A percentile compares a stretch with the other conserved stretches of the same genome.
phyloP scores from a whole-genome alignment of 2,329 filamentous ascomycete species.

The Nemania diffusa region DNA sequence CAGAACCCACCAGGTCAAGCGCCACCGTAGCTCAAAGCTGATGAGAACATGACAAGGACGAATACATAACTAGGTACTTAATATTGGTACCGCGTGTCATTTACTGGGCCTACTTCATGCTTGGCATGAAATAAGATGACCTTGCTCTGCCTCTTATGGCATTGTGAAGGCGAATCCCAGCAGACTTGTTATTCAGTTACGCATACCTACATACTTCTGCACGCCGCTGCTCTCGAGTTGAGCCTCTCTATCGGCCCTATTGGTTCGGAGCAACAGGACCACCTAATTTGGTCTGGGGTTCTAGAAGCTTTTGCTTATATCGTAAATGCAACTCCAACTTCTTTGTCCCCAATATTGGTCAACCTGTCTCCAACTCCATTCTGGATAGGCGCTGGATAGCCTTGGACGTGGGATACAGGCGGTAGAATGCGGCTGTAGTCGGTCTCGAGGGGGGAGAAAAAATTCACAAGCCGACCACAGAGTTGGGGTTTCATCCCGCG shows the following conservation, averaged over 20 bases:
- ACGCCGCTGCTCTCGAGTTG: conserved; percentile 18
- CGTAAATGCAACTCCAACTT: conserved; percentile 26
- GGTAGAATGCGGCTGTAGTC: conserved; percentile 3
- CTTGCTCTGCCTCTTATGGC: neutral
- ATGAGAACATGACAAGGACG: neutral
- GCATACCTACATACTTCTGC: neutral
- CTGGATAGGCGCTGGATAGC: too few species aligned
- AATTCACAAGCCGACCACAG: conserved; percentile 6
- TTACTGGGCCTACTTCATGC: neutral
- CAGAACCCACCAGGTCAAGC: neutral
- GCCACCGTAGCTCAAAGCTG: conserved; percentile 8
- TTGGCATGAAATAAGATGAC: neutral
- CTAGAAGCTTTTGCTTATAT: conserved; percentile 29
- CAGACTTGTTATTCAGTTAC: neutral
- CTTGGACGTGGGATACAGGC: conserved; percentile 4
- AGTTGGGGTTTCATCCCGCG: conserved; percentile 27
- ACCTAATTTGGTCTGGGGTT: conserved; percentile 19
- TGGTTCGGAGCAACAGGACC: conserved; percentile 7
- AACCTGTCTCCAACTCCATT: conserved; percentile 25
- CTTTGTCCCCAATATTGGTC: conserved; percentile 23
- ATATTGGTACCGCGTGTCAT: neutral
- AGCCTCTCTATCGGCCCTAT: conserved; percentile 34
- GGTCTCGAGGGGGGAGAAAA: neutral
- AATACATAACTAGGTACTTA: neutral
- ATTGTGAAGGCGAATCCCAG: conserved; percentile 1